Evolutionary conservation across 208 protist species (phyloP), one percentile per base, ranked within the genome.

Genomic region (Acanthamoeba healyi): DNA sequence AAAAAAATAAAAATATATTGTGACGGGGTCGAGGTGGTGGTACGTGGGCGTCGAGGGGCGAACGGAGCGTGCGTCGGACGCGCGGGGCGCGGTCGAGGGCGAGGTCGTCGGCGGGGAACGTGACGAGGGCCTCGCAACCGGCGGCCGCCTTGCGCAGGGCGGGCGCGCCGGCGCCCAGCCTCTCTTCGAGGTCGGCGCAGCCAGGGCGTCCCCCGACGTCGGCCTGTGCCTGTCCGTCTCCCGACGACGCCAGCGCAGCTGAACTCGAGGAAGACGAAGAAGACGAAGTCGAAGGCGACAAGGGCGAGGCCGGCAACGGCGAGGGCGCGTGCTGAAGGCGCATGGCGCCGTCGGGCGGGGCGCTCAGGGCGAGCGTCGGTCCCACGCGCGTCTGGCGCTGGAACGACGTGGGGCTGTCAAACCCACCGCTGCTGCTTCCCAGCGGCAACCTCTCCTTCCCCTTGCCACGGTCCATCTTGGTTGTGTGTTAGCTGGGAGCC

Each of bases 81-180:
- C 82, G 82, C 19, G n/a, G n/a, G 34, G n/a, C 29, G 38, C 38
- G 82, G 3, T 61, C n/a, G 58, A 90, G 24, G 82, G 51, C 34
- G n/a, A 90, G 32, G 82, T 90, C 58, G 82, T 90, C 54, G 0
- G 15, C 0, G 58, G 82, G 82, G 38, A 90, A 90, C 54, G 40
- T 49, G 82, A 63, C 26, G 32, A 90, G 58, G 51, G 6, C 54
- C n/a, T 26, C 19, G n/a, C 12, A 0, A 26, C 34, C 34, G 32
- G 54, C 32, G 0, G 26, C 54, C 4, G 29, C 72, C 42, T 49
- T 90, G 36, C 14, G 49, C 40, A 90, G 38, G 54, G 58, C 54
- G 15, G 82, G 49, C 82, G 74, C 74, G 22, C n/a, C n/a, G n/a
- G n/a, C n/a, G n/a, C 26, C 4, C 42, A 84, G 74, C 2, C 74